Evolutionary conservation across 345 rosid species (phyloP).

Genomic region (Raphanus sativus): DNA sequence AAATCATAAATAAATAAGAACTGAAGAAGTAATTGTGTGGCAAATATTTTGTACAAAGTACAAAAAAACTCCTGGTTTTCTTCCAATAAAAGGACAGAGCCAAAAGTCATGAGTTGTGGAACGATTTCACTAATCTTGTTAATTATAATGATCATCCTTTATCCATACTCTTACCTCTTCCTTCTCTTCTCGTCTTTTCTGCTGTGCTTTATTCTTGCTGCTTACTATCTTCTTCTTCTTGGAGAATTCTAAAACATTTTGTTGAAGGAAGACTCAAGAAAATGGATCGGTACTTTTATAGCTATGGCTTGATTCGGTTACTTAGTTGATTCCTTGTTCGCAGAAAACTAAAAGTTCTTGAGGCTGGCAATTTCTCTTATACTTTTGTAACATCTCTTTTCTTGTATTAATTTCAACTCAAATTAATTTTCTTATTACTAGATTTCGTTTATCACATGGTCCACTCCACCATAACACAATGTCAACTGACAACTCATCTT

Average conservation of each 20-base stretch:
- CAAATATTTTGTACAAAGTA: constrained; percentile 1
- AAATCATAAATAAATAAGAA: neutral
- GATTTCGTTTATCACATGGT: neutral
- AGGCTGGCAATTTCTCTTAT: neutral
- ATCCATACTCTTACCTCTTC: constrained; percentile 23
- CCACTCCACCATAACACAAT: neutral
- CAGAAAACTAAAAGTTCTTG: neutral
- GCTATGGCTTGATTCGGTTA: neutral
- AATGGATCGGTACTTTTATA: neutral
- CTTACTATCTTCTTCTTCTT: constrained; percentile 22
- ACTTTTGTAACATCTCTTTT: neutral
- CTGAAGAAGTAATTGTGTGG: neutral
- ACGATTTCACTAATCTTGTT: constrained; percentile 17
- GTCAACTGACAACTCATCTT: neutral
- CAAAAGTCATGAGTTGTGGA: constrained; percentile 23
- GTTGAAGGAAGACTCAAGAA: neutral
- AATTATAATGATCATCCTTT: constrained; percentile 6
- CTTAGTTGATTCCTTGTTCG: neutral
- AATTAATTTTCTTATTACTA: neutral
- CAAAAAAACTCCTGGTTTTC: neutral
- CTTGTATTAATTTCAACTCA: neutral
- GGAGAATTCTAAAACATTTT: constrained; percentile 21
- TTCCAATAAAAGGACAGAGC: neutral
- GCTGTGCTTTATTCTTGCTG: constrained; percentile 8
- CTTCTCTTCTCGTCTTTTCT: constrained; percentile 14